Percentiles rank a stretch among this genome's conserved stretches.
These are phyloP conservation scores for Kodamaea nitidulidarum DNA, from an alignment of 805 yeast species.

Conservation along the genomic window DNA sequence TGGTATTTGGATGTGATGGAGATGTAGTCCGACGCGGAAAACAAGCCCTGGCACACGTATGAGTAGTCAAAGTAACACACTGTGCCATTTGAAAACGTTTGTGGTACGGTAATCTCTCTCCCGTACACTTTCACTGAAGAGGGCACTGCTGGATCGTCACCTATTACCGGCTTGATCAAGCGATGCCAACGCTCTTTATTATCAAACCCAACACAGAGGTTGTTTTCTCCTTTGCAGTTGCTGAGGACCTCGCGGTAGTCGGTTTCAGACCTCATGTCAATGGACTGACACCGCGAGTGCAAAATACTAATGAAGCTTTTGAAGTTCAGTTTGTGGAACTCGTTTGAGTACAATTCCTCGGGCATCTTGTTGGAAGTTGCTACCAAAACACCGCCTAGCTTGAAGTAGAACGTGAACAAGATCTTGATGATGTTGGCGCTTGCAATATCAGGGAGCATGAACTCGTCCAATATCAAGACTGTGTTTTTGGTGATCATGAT, in stretches of 20 bases:
- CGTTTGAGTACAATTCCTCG: constrained; percentile 64
- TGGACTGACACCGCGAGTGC: constrained; percentile 53
- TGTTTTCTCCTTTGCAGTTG: background rate
- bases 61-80: constrained; percentile 49
- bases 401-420: constrained; percentile 64
- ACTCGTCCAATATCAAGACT: constrained; percentile 63
- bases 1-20: constrained; percentile 58
- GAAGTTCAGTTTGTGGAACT: constrained; percentile 57
- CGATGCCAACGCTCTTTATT: constrained; percentile 35
- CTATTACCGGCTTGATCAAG: constrained; percentile 23
- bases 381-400: constrained; percentile 68
- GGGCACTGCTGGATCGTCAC: constrained; percentile 13
- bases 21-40: constrained; percentile 67
- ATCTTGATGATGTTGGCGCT: constrained; percentile 66
- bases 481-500: constrained; percentile 57
- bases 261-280: constrained; percentile 55
- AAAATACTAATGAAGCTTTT: constrained; percentile 53
- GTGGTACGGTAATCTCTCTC: constrained; percentile 46
- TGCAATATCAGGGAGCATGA: constrained; percentile 73
- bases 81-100: constrained; percentile 32
- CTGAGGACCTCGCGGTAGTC: constrained; percentile 41
- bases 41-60: constrained; percentile 52
- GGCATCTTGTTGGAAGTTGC: constrained; percentile 74
- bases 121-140: constrained; percentile 51
- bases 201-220: constrained; percentile 11